Evolutionary conservation across 768 basidiomycete species (phyloP), one percentile per base, ranked within the genome.

Genomic region (Russula vinacea): DNA sequence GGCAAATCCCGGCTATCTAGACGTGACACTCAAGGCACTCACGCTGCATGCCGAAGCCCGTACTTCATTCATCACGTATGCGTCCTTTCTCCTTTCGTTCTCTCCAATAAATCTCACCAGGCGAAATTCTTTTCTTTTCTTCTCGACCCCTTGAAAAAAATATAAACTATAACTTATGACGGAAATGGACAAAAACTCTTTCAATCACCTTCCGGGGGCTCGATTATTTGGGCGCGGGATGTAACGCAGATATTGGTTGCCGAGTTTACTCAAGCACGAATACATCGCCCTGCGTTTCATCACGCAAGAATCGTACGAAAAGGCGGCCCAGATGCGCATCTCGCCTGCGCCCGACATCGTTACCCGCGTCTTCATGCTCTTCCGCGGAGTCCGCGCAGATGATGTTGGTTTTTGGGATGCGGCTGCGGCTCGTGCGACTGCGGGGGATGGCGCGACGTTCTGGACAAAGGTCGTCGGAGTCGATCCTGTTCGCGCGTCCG

Each of bases 301-400:
- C 7, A 73, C 79, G 2, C 81, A 82, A 65, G 68, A 69, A 1
- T 73, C 75, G 22, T 83, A 79, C 67, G 78, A 78, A 57, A 60
- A 64, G 7, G 75, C 80, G 0, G 81, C 78, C 1, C 74, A 69
- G 0, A 72, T 83, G 17, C 66, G 68, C 1, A 64, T 83, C 54
- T 64, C 59, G 2, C 82, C 82, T 1, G 40, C 62, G 40, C 80
- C 82, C 17, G 79, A 80, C 60, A 72, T 79, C 53, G 71, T 80
- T 8, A 77, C 74, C 0, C 77, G 79, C 8, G 72, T 82, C 13
- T 81, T 82, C 67, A 80, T 82, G 80, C 67, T 82, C 3, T 83
- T 81, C 70, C 70, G 74, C 22, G 78, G 79, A 1, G 67, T 82
- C 0, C 29, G 52, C 9, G 67, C 68, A 5, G 69, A 64, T 0